Evolutionary conservation across 495 filamentous ascomycete genomes (phyloP).

Genomic region (Hypoxylon cercidicola): DNA sequence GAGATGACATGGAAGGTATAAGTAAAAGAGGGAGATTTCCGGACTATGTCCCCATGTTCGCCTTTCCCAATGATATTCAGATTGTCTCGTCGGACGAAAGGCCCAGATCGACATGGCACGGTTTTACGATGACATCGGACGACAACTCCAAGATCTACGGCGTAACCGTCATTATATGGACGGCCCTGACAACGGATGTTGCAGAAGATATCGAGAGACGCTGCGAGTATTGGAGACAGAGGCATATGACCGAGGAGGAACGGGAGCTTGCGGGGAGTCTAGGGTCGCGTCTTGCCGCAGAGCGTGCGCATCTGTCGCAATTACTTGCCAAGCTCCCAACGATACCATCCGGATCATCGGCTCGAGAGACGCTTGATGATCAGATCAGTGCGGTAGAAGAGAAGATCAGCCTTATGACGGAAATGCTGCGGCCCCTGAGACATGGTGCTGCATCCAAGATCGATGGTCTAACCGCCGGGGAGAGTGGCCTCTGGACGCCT

Average conservation of each 20-base stretch:
- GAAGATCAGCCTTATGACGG: constrained; percentile 96
- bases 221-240: constrained; percentile 92
- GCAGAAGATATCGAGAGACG: constrained; percentile 89
- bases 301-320: constrained; percentile 89
- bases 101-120: constrained; percentile 95
- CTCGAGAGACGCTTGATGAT: constrained; percentile 86
- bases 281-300: constrained; percentile 87
- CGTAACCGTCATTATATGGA: constrained; percentile 92
- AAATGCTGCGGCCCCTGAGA: constrained; percentile 89
- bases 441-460: constrained; percentile 97
- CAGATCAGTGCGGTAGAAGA: constrained; percentile 96
- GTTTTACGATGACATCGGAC: constrained; percentile 95
- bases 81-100: constrained; percentile 95
- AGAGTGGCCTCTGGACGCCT: constrained; percentile 96
- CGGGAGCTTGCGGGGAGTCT: constrained; percentile 92
- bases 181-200: constrained; percentile 81
- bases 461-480: constrained; percentile 93
- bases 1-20: constrained; percentile 80
- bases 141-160: constrained; percentile 93
- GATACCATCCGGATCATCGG: constrained; percentile 79
- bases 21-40: constrained; percentile 88
- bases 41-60: constrained; percentile 99
- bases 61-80: constrained; percentile 96
- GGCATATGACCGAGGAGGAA: constrained; percentile 97
- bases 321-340: constrained; percentile 84